Evolutionary conservation across 2,329 filamentous ascomycete genomes (phyloP).

Genomic region (Talaromyces sp.): DNA sequence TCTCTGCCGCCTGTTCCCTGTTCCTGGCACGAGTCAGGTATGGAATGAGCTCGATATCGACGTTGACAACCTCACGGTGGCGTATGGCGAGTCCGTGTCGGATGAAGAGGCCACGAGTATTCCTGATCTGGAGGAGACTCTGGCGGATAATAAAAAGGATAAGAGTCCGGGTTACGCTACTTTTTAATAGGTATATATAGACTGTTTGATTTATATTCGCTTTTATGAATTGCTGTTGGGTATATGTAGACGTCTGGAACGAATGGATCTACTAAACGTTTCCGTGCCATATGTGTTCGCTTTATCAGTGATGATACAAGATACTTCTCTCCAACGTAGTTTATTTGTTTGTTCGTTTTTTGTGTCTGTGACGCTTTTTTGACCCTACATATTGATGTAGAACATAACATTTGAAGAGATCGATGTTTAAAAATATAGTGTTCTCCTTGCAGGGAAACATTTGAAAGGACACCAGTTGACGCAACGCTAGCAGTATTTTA

Average conservation of each 20-base stretch:
- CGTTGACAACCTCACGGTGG: constrained; percentile 21
- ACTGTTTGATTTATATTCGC: not conserved
- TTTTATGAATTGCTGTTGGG: not conserved
- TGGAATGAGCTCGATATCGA: constrained; percentile 67
- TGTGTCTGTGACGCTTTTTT: too few species aligned
- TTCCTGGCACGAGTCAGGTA: constrained; percentile 65
- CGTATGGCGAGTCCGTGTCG: constrained; percentile 27
- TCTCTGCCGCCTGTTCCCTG: constrained; percentile 62
- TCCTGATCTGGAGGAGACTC: constrained; percentile 5
- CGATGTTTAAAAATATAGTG: too few species aligned
- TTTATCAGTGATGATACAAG: too few species aligned
- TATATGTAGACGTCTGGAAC: not conserved
- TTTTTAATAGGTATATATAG: constrained; percentile 1
- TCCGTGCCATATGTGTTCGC: too few species aligned
- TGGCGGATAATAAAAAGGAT: constrained; percentile 11
- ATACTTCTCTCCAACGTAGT: not conserved
- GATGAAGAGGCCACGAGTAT: constrained; percentile 18
- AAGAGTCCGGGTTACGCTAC: constrained; percentile 10
- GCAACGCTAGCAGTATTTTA: too few species aligned
- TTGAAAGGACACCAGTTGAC: too few species aligned
- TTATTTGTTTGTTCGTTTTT: too few species aligned
- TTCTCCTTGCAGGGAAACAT: not conserved
- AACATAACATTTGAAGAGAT: too few species aligned
- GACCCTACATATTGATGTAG: too few species aligned
- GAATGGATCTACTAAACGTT: not conserved